These are phyloP conservation scores for Clarireedia homoeocarpa DNA, from an alignment of 2,329 filamentous ascomycete genomes.

Conservation along the genomic window DNA sequence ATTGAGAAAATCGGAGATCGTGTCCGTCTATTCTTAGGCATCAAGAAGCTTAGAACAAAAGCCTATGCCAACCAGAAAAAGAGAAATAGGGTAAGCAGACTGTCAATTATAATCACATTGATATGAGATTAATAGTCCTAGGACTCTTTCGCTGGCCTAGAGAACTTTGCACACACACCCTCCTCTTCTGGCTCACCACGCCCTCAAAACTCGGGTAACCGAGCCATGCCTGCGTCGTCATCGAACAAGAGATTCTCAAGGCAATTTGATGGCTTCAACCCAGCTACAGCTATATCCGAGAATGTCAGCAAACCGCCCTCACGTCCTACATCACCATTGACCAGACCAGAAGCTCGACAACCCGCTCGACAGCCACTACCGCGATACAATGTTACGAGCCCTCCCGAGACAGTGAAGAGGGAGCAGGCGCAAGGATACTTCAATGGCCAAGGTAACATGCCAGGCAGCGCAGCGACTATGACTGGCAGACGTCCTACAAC, in stretches of 20 bases:
- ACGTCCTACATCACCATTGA: slow-evolving; percentile 60
- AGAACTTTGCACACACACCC: slow-evolving; percentile 49
- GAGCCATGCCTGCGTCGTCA: slow-evolving; percentile 35
- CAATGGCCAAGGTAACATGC: slow-evolving; percentile 39
- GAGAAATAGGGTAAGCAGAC: slow-evolving; percentile 66
- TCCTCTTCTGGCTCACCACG: slow-evolving; percentile 59
- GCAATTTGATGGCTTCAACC: slow-evolving; percentile 41
- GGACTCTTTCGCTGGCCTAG: slow-evolving; percentile 79
- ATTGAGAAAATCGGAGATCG: slow-evolving; percentile 97
- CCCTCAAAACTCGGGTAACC: slow-evolving; percentile 45
- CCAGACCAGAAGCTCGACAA: slow-evolving; percentile 20
- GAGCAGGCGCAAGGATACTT: slow-evolving; percentile 45
- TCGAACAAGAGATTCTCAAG: slow-evolving; percentile 58
- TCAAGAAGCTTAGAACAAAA: slow-evolving; percentile 74
- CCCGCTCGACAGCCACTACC: slow-evolving; percentile 21
- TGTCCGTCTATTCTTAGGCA: slow-evolving; percentile 79
- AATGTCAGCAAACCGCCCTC: slow-evolving; percentile 49
- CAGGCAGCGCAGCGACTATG: slow-evolving; percentile 41
- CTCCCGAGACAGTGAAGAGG: slow-evolving; percentile 44
- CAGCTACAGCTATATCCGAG: slow-evolving; percentile 25
- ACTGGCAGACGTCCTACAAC: slow-evolving; percentile 50
- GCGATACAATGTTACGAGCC: slow-evolving; percentile 53
- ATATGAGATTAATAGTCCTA: slow-evolving; percentile 32
- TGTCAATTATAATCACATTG: background rate
- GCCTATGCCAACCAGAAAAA: slow-evolving; percentile 72